phyloP scores from a whole-genome alignment of 306 rosid species.

The Sechiopsis laciniata region DNA sequence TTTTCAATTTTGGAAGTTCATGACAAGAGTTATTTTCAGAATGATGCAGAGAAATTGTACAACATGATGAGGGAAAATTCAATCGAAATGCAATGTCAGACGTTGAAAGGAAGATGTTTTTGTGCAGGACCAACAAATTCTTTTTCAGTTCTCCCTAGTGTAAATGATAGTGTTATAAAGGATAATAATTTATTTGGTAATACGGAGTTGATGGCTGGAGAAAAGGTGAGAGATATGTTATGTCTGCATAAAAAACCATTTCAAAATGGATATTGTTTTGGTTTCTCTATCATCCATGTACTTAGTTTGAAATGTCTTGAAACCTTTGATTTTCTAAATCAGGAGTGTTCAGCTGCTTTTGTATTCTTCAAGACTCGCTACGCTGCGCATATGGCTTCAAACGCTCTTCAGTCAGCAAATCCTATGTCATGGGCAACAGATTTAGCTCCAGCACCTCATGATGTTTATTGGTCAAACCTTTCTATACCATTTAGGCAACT shows the following conservation, averaged over 20 bases:
- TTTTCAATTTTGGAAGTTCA: background rate
- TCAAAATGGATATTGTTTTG: background rate
- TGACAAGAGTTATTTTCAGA: conserved; percentile 37
- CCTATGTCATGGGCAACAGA: conserved; percentile 92
- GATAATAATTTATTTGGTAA: conserved; percentile 35
- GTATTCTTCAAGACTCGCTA: conserved; percentile 90
- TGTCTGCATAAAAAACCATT: background rate
- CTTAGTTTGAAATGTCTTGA: background rate
- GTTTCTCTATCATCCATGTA: background rate
- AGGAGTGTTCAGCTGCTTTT: conserved; percentile 90
- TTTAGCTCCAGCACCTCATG: conserved; percentile 79
- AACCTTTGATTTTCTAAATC: conserved; percentile 15
- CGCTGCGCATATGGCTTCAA: conserved; percentile 60
- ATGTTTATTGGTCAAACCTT: conserved; percentile 89
- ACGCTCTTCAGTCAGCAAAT: conserved; percentile 80
- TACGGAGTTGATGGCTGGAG: conserved; percentile 29
- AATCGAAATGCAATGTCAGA: conserved; percentile 34
- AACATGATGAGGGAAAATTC: conserved; percentile 47
- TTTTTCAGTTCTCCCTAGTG: conserved; percentile 55
- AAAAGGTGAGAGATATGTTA: conserved; percentile 45
- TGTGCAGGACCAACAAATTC: conserved; percentile 58
- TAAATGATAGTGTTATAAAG: conserved; percentile 33
- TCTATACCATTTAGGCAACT: conserved; percentile 80
- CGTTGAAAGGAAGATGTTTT: conserved; percentile 39
- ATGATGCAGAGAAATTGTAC: conserved; percentile 66